Conservation (phyloP, 164 flowering plant genomes). For the Vitis amurensis region DNA sequence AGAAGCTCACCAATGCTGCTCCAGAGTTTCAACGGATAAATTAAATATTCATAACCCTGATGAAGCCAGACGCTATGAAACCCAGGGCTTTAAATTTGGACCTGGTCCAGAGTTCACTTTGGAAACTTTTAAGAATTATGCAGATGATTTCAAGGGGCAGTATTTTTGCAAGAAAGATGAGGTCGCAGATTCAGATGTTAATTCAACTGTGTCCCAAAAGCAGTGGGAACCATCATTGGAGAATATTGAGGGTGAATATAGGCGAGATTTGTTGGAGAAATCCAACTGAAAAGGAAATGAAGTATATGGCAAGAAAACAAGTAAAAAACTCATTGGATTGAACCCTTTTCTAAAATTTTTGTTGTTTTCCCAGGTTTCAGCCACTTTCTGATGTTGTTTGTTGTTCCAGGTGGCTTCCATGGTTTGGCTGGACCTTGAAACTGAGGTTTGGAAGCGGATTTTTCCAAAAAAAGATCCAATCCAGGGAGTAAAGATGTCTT, state of each 20-base stretch:
- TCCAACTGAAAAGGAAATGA: constrained; percentile 73
- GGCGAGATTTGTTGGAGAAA: constrained; percentile 73
- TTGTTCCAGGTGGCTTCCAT: constrained; percentile 62
- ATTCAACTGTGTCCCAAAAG: constrained; percentile 1
- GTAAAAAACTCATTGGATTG: background rate
- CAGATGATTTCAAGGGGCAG: constrained; percentile 45
- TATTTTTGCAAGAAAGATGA: constrained; percentile 31
- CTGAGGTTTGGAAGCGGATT: constrained; percentile 61
- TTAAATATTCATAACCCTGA: constrained; percentile 11
- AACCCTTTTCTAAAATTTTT: background rate
- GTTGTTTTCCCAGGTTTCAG: background rate
- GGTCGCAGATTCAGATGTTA: constrained; percentile 4
- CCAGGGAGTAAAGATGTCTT: constrained; percentile 15
- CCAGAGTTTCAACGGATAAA: constrained; percentile 15
- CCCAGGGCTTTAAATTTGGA: constrained; percentile 18
- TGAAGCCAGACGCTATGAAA: constrained; percentile 9
- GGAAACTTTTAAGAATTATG: constrained; percentile 41
- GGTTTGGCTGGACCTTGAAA: constrained; percentile 53
- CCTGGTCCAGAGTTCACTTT: constrained; percentile 44
- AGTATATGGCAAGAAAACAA: constrained; percentile 40
- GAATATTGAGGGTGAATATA: constrained; percentile 78
- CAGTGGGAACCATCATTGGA: constrained; percentile 31
- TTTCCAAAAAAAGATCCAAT: constrained; percentile 40
- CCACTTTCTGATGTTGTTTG: constrained; percentile 8
- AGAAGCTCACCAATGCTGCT: constrained; percentile 12